Base-by-base conservation (phyloP, 768 basidiomycete genomes). In the Psilocybe subaeruginosa region DNA sequence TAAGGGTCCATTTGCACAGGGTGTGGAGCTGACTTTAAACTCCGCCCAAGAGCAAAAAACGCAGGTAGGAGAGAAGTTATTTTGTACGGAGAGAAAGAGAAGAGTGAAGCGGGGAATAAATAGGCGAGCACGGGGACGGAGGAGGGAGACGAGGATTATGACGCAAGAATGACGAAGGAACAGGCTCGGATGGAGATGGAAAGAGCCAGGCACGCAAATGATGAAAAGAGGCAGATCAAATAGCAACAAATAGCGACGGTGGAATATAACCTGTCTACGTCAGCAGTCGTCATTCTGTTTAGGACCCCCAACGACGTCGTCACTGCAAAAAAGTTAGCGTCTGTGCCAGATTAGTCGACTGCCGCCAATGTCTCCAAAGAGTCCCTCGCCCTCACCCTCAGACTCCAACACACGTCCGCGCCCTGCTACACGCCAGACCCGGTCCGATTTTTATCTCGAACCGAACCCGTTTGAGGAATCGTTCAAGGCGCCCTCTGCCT, bases 391-490 rank as follows among this genome's bases (percentile, higher is more conserved):
- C 54, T 75, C 77, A 43, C 71, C 72, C 39, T 65, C 68, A 6
- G 45, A 17, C 19, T 17, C n/a, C 54, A 19, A 55, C 27, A 49
- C 68, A 8, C 64, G 64, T 52, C 49, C 59, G 63, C 66, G 69
- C 64, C 64, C 68, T 50, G 39, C 70, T n/a, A 64, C 71, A 27
- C 77, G 80, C 37, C 82, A 85, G 72, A 85, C 79, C 27, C 82
- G 86, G 70, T 83, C 83, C 14, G 89, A 90, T 69, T 88, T 91
- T 73, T 78, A 82, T 72, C 83, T 91, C 37, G 95, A 97, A 70
- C 91, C 90, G 0, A 97, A 97, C 72, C 95, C 95, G 0, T 97
- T 97, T 70, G 97, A 99, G 71, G 92, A 95, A 76, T 95, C 93
- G 56, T 99, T 99, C 73, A 88, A 90, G 69, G 67, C 81, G 31